Evolutionary conservation across 805 yeast species (phyloP).

Genomic region (Pichia ethanolica): DNA sequence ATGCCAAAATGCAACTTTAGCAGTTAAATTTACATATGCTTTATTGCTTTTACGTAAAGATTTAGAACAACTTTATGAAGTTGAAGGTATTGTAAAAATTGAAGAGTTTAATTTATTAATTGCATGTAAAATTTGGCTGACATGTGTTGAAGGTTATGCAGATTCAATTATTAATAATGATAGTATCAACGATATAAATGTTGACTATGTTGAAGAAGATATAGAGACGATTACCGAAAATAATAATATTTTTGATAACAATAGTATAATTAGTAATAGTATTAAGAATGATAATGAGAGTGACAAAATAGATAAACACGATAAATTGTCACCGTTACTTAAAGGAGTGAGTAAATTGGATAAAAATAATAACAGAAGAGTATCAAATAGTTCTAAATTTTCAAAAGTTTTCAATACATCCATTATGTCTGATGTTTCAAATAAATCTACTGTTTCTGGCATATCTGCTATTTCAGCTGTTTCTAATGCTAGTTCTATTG

Average conservation of each 20-base stretch:
- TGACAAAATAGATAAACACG: background rate
- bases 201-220: background rate
- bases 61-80: slow-evolving; percentile 36
- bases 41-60: slow-evolving; percentile 38
- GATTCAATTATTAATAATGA: background rate
- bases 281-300: background rate
- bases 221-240: background rate
- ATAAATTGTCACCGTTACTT: slow-evolving; percentile 2
- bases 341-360: background rate
- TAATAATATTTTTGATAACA: background rate
- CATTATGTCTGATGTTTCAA: background rate
- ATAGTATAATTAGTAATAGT: too few relatives aligned
- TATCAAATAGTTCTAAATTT: background rate
- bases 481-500: slow-evolving; percentile 11
- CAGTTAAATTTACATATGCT: slow-evolving; percentile 43
- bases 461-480: background rate
- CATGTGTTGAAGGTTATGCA: slow-evolving; percentile 19
- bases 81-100: slow-evolving; percentile 22
- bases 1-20: slow-evolving; percentile 30
- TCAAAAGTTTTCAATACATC: background rate
- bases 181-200: background rate
- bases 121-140: slow-evolving; percentile 28
- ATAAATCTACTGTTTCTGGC: slow-evolving; percentile 3
- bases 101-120: slow-evolving; percentile 28
- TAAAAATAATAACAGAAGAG: background rate